Evolutionary conservation across 441 rosid species (phyloP).

Genomic region (Breynia disticha): DNA sequence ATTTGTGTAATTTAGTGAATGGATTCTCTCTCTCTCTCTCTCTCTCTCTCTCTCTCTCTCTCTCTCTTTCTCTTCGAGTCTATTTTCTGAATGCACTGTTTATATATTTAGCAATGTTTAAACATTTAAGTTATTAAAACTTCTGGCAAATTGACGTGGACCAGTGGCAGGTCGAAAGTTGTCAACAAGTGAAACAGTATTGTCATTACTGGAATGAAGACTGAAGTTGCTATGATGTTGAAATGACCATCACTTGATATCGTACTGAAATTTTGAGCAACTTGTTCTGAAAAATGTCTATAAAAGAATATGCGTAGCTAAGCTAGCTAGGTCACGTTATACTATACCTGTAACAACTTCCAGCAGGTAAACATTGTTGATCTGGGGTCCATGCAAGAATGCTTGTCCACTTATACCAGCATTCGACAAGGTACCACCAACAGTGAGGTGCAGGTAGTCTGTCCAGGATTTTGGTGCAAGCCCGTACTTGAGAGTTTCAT

Average conservation of each 20-base stretch:
- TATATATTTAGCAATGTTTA: too few species aligned
- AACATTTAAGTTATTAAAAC: not conserved
- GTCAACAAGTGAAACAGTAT: constrained; percentile 11
- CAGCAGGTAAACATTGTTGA: constrained; percentile 63
- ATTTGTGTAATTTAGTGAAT: not conserved
- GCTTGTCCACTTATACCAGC: constrained; percentile 95
- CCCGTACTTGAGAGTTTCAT: constrained; percentile 64
- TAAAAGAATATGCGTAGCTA: not conserved
- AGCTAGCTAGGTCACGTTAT: constrained; percentile 4
- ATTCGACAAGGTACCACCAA: constrained; percentile 87
- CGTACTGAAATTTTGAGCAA: constrained; percentile 5
- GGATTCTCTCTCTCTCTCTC: not conserved
- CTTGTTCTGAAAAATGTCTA: constrained; percentile 5
- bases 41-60: too few species aligned
- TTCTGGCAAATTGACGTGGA: constrained; percentile 5
- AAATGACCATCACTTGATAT: not conserved
- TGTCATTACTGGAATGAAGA: constrained; percentile 3
- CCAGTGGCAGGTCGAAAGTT: constrained; percentile 15
- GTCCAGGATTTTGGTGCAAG: constrained; percentile 92
- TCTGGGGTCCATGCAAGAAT: constrained; percentile 79
- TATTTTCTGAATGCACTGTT: not conserved
- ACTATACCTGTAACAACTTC: constrained; percentile 80
- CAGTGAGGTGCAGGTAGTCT: constrained; percentile 82
- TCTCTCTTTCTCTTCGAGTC: not conserved
- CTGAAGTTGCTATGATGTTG: constrained; percentile 1